Evolutionary conservation across 75 land plant species (phyloP).

Genomic region (Ceratopteris richardii): DNA sequence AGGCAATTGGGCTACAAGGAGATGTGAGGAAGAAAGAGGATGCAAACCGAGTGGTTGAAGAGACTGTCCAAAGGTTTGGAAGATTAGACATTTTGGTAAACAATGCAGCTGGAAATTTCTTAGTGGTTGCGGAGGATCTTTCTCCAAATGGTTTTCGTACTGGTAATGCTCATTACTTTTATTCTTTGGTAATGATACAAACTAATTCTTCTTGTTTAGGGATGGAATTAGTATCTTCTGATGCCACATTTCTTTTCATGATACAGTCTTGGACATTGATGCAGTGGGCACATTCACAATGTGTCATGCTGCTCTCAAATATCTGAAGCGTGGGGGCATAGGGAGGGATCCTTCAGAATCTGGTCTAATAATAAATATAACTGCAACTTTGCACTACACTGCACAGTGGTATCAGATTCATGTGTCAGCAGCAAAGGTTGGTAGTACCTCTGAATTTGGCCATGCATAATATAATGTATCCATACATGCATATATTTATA

Average conservation of each 20-base stretch:
- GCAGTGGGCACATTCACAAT: conserved; percentile 93
- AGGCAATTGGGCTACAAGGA: conserved; percentile 89
- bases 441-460: not conserved
- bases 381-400: conserved; percentile 90
- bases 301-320: conserved; percentile 80
- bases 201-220: not conserved
- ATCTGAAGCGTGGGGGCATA: conserved; percentile 74
- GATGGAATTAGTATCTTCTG: not conserved
- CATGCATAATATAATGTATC: not conserved
- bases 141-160: conserved; percentile 96
- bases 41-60: conserved; percentile 67
- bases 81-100: conserved; percentile 94
- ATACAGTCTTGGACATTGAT: conserved; percentile 92
- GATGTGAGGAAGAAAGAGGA: conserved; percentile 94
- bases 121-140: conserved; percentile 87
- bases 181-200: not conserved
- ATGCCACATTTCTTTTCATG: not conserved
- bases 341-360: conserved; percentile 58
- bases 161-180: conserved; percentile 32
- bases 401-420: conserved; percentile 97
- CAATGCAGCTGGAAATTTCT: conserved; percentile 99
- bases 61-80: conserved; percentile 70
- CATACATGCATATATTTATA: not conserved
- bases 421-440: conserved; percentile 96
- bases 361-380: conserved; percentile 82